Base-by-base conservation (phyloP, 768 basidiomycete genomes). In the Lactarius trivialis region DNA sequence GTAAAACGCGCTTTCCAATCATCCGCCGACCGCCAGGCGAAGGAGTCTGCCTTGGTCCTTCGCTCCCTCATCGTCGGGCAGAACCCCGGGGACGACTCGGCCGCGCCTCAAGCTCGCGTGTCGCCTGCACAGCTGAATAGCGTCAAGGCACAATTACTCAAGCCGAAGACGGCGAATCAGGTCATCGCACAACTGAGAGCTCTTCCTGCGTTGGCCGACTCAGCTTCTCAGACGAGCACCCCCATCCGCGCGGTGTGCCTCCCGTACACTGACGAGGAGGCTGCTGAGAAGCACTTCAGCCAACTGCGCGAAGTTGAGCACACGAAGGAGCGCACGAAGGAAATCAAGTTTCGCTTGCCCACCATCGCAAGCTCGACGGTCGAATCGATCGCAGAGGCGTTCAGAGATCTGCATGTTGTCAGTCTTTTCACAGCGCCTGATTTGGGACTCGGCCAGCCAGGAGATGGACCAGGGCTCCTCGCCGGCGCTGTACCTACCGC, bases 201-300 rank as follows among this genome's bases (percentile, higher is more conserved):
- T 8, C 76, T 92, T 43, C 82, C 91, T n/a, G 74, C 78, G 4
- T 71, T 76, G 9, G 74, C 77, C 53, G 71, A 69, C 26, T 68
- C 71, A 11, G 41, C 60, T 32, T 65, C 57, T 14, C 65, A 60
- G 54, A 69, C 69, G 6, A 72, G 72, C 56, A 69, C 75, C 4
- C 88, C 88, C 24, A 89, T 92, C 32, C 90, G 86, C 68, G 91
- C 89, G 0, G 89, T 91, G 24, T 92, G 88, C 68, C 78, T 93
- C 41, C 79, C 77, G 33, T 77, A 78, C 65, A 70, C 82, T 2
- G 91, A 93, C 59, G 78, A 71, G 8, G 88, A 91, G 67, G 81
- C 80, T 32, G 76, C 88, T 14, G 72, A 77, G 28, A 75, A 79
- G n/a, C 81, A 85, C 65, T 89, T 91, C 68, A 73, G 77, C 24